These are phyloP conservation scores for Pouteria campechiana DNA, from an alignment of 179 eudicot species.

Conservation along the genomic window DNA sequence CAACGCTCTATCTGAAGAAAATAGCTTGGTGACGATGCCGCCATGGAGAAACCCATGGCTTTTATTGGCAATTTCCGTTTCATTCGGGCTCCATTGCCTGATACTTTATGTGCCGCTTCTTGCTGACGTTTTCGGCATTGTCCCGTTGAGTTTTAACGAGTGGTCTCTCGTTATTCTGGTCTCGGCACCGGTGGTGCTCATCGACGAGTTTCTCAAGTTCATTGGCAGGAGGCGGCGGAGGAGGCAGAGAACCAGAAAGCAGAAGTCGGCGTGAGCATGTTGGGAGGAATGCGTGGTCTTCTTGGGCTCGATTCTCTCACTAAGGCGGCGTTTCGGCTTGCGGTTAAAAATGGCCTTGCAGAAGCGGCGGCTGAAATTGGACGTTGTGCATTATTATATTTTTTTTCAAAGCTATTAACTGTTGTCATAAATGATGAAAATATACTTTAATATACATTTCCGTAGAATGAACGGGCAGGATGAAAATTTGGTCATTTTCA, in stretches of 20 bases:
- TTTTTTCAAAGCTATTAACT: too few species aligned
- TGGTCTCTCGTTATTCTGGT: constrained; percentile 71
- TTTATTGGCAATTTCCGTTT: constrained; percentile 57
- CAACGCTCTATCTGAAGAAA: constrained; percentile 81
- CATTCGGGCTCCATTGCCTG: constrained; percentile 64
- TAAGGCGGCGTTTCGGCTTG: too few species aligned
- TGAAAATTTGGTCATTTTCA: too few species aligned
- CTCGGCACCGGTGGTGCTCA: constrained; percentile 54
- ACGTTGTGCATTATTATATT: too few species aligned
- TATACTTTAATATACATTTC: too few species aligned
- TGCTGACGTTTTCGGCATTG: constrained; percentile 60
- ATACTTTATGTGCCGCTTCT: constrained; percentile 76
- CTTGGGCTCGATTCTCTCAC: too few species aligned
- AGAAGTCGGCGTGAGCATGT: too few species aligned
- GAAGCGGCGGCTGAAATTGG: too few species aligned
- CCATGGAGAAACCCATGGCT: constrained; percentile 93
- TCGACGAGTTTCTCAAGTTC: constrained; percentile 59
- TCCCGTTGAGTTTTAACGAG: constrained; percentile 53
- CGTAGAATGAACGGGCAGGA: too few species aligned
- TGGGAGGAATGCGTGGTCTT: too few species aligned
- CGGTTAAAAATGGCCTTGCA: too few species aligned
- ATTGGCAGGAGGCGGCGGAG: constrained; percentile 34
- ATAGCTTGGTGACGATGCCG: constrained; percentile 69
- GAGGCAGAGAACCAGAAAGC: constrained; percentile 15
- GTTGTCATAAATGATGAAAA: too few species aligned